Conservation (phyloP, 371 early-diverging fungal species). For the Rhizopus sp. region DNA sequence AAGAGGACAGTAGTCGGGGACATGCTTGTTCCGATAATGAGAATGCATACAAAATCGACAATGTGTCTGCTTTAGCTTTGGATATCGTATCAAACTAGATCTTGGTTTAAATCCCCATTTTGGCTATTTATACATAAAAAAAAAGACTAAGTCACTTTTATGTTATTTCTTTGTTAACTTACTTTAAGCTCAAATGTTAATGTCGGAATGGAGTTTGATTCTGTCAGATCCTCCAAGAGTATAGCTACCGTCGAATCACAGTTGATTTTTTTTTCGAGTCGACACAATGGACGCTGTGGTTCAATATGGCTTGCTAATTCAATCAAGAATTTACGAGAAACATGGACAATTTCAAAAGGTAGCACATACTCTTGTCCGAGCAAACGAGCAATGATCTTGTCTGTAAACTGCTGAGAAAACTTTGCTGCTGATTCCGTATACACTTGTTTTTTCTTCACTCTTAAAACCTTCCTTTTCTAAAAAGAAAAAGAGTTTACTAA, state of each 20-base stretch:
- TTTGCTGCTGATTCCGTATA: conserved; percentile 1
- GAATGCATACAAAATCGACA: conserved; percentile 68
- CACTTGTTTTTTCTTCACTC: conserved; percentile 32
- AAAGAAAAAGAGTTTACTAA: not conserved
- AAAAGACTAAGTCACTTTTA: not conserved
- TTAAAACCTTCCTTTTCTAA: conserved; percentile 34
- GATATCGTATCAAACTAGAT: conserved; percentile 22
- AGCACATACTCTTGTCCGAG: conserved; percentile 41
- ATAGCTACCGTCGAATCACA: conserved; percentile 22
- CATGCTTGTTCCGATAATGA: conserved; percentile 23
- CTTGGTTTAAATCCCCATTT: conserved; percentile 64
- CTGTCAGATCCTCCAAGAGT: conserved; percentile 38
- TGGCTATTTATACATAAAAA: conserved; percentile 36
- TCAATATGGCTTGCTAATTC: conserved; percentile 23
- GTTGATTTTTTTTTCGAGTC: conserved; percentile 20
- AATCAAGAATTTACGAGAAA: conserved; percentile 25
- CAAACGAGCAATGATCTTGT: conserved; percentile 34
- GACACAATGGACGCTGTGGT: conserved; percentile 18
- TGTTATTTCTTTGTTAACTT: not conserved
- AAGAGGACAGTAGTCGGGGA: conserved; percentile 54
- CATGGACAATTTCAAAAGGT: conserved; percentile 26
- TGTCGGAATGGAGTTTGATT: not conserved
- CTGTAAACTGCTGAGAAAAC: conserved; percentile 25
- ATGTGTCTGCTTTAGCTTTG: conserved; percentile 30
- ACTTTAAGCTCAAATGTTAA: conserved; percentile 51